Percentiles rank a stretch among this genome's conserved stretches.
phyloP scores from a whole-genome alignment of 805 yeast genomes.

The Saccharomycopsis fermentans region DNA sequence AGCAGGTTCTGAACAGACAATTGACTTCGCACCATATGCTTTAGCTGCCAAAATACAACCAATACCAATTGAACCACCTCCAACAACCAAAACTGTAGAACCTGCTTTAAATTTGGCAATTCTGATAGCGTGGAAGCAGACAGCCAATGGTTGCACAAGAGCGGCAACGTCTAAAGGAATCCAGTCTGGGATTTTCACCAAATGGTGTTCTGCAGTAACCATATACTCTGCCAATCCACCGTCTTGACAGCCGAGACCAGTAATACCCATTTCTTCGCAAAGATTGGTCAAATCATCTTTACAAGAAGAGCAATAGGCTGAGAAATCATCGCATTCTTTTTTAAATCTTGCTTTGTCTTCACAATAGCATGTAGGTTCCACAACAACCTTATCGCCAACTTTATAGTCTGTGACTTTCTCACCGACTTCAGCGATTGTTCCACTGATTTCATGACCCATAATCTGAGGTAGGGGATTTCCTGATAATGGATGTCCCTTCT shows the following conservation, averaged over 20 bases:
- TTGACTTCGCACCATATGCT: slow-evolving; percentile 37
- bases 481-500: slow-evolving; percentile 30
- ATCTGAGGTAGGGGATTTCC: slow-evolving; percentile 34
- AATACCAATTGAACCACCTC: slow-evolving; percentile 57
- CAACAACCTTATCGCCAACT: slow-evolving; percentile 52
- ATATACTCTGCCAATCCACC: slow-evolving; percentile 39
- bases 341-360: slow-evolving; percentile 26
- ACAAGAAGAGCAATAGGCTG: slow-evolving; percentile 34
- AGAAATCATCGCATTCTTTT: not conserved
- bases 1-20: slow-evolving; percentile 57
- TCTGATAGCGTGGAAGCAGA: slow-evolving; percentile 49
- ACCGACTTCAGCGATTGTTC: slow-evolving; percentile 37
- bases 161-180: slow-evolving; percentile 47
- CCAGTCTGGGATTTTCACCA: slow-evolving; percentile 30
- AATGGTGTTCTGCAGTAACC: slow-evolving; percentile 31
- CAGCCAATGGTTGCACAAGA: slow-evolving; percentile 46
- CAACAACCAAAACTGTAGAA: slow-evolving; percentile 40
- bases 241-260: slow-evolving; percentile 41
- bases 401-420: slow-evolving; percentile 32
- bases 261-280: slow-evolving; percentile 33
- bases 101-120: slow-evolving; percentile 35
- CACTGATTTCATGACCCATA: slow-evolving; percentile 51
- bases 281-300: slow-evolving; percentile 35
- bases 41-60: slow-evolving; percentile 45
- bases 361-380: slow-evolving; percentile 39